Evolutionary conservation across 306 rosid genomes (phyloP), one percentile per base, ranked within the genome.

Genomic region (Quercus mongolica): DNA sequence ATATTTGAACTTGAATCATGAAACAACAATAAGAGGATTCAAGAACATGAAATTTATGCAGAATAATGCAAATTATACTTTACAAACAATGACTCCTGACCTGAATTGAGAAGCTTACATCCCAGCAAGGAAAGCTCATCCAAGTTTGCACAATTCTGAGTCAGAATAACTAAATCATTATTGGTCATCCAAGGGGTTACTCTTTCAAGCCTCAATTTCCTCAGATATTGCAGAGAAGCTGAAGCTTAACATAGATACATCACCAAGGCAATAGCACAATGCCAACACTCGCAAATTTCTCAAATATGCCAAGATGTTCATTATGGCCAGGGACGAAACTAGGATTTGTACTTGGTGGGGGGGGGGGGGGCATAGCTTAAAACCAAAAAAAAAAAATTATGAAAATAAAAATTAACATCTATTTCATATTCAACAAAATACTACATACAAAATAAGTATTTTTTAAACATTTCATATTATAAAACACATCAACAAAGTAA

Each of bases 131-230:
- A 91, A 88, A 93, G 92, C 84, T 89, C 92, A 78, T 80, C 84
- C 82, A 93, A 85, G 81, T 88, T 87, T 76, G 67, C 81, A 78
- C 88, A 91, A 86, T 79, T 91, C 78, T 79, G 87, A 59, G 89
- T 78, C 55, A 93, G 83, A 83, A 91, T 77, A 81, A 80, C 64
- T 85, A 93, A 87, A 78, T 91, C 91, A 63, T 73, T 81, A 84
- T 91, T 93, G 79, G 86, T 91, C 90, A 93, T 83, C 98, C 98
- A 93, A 52, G 93, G 94, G 82, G 90, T 82, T 67, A 91, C 94
- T 74, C 97, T 87, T 84, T 89, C 81, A 83, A 93, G 94, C 87
- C 83, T 86, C 85, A 93, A 74, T 81, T 81, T 89, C 67, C 85
- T 87, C 75, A 93, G 83, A 84, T 80, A 85, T 82, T 80, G 89